Evolutionary conservation across 129 eudicot species (phyloP).

Genomic region (Ambrosia artemisiifolia): DNA sequence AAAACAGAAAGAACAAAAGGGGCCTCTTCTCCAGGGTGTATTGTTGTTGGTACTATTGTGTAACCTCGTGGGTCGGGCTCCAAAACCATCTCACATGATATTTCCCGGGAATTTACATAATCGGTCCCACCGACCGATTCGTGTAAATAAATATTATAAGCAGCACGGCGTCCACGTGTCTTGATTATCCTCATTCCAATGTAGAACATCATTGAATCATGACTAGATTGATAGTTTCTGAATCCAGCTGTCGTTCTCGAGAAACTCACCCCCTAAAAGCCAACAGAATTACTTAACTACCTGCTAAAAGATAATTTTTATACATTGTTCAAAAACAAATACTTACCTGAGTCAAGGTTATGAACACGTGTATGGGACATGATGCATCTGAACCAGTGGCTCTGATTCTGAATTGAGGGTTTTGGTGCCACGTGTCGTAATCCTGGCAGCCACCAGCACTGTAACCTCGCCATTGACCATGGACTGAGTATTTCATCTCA

Average conservation of each 20-base stretch:
- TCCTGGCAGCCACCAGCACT: constrained; percentile 99
- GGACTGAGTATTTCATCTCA: constrained; percentile 92
- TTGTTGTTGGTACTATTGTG: constrained; percentile 95
- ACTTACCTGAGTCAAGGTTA: constrained; percentile 92
- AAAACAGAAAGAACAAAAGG: constrained; percentile 97
- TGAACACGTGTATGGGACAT: constrained; percentile 89
- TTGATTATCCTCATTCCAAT: constrained; percentile 97
- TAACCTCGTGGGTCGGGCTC: constrained; percentile 96
- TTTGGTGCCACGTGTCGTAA: constrained; percentile 96
- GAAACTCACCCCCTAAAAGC: constrained; percentile 87
- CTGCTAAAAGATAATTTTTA: neutral
- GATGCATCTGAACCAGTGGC: constrained; percentile 96
- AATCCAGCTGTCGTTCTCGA: constrained; percentile 98
- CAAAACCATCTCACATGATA: constrained; percentile 97
- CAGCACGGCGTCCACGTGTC: constrained; percentile 98
- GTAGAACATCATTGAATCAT: constrained; percentile 90
- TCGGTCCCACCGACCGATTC: constrained; percentile 99
- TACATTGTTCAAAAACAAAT: neutral
- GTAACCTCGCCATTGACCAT: constrained; percentile 94
- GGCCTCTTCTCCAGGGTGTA: constrained; percentile 99
- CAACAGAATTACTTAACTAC: neutral
- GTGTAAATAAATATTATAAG: constrained; percentile 83
- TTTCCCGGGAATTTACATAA: constrained; percentile 95
- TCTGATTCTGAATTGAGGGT: constrained; percentile 81
- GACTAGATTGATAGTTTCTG: constrained; percentile 92